These are phyloP conservation scores for Microbotryum intermedium DNA, from an alignment of 1,284 basidiomycete species.

Conservation along the genomic window DNA sequence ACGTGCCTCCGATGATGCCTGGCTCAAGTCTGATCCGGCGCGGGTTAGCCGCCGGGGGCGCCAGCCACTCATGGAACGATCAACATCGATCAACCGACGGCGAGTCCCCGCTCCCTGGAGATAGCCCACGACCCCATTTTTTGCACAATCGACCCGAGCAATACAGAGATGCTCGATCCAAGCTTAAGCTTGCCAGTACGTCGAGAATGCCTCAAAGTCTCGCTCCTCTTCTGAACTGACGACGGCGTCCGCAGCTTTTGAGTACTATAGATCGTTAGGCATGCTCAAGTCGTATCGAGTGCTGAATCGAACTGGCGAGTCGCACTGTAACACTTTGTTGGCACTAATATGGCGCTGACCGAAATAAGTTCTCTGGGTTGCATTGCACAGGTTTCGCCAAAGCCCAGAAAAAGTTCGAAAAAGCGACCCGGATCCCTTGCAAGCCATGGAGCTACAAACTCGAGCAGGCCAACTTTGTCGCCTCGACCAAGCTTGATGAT, in stretches of 20 bases:
- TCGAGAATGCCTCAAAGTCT: neutral
- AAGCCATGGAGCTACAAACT: conserved; percentile 63
- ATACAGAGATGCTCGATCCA: conserved; percentile 20
- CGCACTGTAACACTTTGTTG: too few relatives aligned
- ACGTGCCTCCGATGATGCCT: conserved; percentile 15
- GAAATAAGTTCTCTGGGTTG: neutral
- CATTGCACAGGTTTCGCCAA: neutral
- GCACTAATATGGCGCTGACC: conserved; percentile 7
- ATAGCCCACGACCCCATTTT: neutral
- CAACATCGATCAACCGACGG: neutral
- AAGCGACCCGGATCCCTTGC: conserved; percentile 39
- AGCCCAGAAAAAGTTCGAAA: conserved; percentile 75
- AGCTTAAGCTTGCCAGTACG: conserved; percentile 29
- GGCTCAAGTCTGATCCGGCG: conserved; percentile 22
- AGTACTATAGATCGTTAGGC: conserved; percentile 28
- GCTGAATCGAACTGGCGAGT: conserved; percentile 19
- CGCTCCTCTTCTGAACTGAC: neutral
- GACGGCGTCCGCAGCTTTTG: conserved; percentile 14
- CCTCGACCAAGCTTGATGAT: conserved; percentile 27
- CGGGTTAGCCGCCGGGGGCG: conserved; percentile 3
- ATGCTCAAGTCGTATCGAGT: conserved; percentile 30
- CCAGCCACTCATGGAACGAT: neutral
- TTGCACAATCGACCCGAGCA: conserved; percentile 20
- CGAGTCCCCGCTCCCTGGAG: neutral
- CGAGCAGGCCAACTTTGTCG: conserved; percentile 41